Evolutionary conservation across 2,329 filamentous ascomycete genomes (phyloP).

Genomic region (Colletotrichum magnum): DNA sequence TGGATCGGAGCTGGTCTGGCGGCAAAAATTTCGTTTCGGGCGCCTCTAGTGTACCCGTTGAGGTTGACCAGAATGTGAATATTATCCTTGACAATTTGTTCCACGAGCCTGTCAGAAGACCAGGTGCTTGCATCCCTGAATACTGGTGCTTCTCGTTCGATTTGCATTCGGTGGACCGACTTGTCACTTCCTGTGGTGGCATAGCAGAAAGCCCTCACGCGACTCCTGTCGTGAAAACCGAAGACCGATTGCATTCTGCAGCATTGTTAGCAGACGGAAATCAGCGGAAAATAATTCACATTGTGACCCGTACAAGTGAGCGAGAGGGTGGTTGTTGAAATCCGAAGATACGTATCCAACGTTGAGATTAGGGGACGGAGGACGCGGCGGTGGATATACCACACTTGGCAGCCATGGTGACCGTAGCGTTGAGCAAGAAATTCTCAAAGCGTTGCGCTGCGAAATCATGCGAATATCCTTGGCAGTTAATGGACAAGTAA

Average conservation of each 20-base stretch:
- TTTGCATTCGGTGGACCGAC: constrained; percentile 90
- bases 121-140: constrained; percentile 92
- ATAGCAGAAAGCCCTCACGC: constrained; percentile 92
- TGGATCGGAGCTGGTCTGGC: constrained; percentile 95
- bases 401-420: constrained; percentile 87
- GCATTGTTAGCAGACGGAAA: constrained; percentile 30
- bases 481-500: constrained; percentile 92
- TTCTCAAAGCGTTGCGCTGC: constrained; percentile 92
- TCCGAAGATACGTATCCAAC: constrained; percentile 98
- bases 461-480: constrained; percentile 95
- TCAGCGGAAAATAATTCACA: neutral
- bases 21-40: constrained; percentile 97
- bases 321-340: constrained; percentile 98
- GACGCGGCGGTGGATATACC: constrained; percentile 87
- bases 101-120: constrained; percentile 86
- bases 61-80: constrained; percentile 97
- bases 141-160: constrained; percentile 90
- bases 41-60: constrained; percentile 97
- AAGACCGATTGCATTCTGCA: constrained; percentile 95
- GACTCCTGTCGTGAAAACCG: constrained; percentile 82
- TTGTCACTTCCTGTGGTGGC: constrained; percentile 93
- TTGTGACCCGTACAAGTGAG: constrained; percentile 76
- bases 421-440: constrained; percentile 89
- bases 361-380: constrained; percentile 86
- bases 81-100: constrained; percentile 87